These are phyloP conservation scores for Cyclanthera cordifolia DNA, from an alignment of 306 rosid species.

Conservation along the genomic window DNA sequence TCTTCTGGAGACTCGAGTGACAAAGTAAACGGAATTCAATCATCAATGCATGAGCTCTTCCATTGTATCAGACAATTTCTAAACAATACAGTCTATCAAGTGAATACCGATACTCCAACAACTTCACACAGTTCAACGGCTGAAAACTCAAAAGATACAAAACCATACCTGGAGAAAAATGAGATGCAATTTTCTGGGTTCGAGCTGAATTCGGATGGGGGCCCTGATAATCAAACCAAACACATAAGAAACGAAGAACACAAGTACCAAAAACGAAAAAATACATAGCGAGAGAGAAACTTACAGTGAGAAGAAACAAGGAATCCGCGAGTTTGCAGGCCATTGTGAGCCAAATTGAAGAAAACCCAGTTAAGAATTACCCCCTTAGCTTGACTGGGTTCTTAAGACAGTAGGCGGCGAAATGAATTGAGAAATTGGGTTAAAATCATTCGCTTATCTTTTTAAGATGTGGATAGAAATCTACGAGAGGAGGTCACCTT, in stretches of 20 bases:
- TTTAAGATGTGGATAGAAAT: background rate
- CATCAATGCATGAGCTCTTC: too few relatives aligned
- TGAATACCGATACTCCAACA: too few relatives aligned
- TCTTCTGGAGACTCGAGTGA: background rate
- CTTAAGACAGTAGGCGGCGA: too few relatives aligned
- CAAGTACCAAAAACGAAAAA: background rate
- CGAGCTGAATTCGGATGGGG: conserved; percentile 38
- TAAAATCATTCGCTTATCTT: background rate
- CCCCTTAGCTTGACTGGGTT: conserved; percentile 16
- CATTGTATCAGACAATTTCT: too few relatives aligned
- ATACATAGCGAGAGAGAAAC: background rate
- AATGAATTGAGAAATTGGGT: background rate
- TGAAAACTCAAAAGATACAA: background rate
- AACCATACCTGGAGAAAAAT: conserved; percentile 39
- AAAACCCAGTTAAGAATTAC: conserved; percentile 18
- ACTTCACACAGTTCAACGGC: background rate
- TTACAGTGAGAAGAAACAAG: conserved; percentile 42
- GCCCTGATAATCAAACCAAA: conserved; percentile 32
- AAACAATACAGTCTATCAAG: too few relatives aligned
- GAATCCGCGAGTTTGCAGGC: conserved; percentile 65
- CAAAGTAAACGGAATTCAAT: background rate
- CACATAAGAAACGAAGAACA: background rate
- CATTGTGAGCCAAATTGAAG: conserved; percentile 32
- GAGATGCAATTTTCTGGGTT: conserved; percentile 27
- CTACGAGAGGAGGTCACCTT: background rate